A percentile compares a stretch with the other conserved stretches of the same genome.
Conservation (phyloP, 192 early-diverging fungal genomes). For the Umbelopsis isabellina region DNA sequence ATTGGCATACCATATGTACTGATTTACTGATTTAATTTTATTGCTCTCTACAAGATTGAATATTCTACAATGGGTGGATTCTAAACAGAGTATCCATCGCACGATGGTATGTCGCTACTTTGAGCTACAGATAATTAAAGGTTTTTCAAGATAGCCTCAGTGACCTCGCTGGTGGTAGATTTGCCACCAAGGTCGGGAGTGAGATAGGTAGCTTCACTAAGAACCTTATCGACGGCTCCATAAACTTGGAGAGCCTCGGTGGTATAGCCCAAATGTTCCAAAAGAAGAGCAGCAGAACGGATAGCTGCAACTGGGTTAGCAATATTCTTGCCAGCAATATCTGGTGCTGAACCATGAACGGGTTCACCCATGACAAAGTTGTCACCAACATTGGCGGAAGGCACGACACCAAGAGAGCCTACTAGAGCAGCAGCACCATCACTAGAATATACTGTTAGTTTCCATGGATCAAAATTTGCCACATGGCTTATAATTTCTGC, state of each 20-base stretch:
- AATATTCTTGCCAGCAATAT: slow-evolving; percentile 96
- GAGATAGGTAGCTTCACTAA: slow-evolving; percentile 60
- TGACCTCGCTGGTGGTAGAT: slow-evolving; percentile 82
- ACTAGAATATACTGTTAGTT: slow-evolving; percentile 28
- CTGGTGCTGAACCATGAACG: slow-evolving; percentile 88
- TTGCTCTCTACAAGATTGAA: slow-evolving; percentile 14
- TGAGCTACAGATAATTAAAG: slow-evolving; percentile 41
- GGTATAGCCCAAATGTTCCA: slow-evolving; percentile 82
- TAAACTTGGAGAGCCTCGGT: slow-evolving; percentile 79
- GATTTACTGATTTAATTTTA: neutral
- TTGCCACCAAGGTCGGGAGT: slow-evolving; percentile 93
- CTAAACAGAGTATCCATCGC: neutral
- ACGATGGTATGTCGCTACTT: neutral
- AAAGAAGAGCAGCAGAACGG: slow-evolving; percentile 89
- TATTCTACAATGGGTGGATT: slow-evolving; percentile 20
- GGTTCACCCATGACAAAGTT: slow-evolving; percentile 96
- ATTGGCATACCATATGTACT: no score
- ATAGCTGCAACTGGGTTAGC: slow-evolving; percentile 97
- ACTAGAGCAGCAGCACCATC: slow-evolving; percentile 97
- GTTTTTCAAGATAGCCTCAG: slow-evolving; percentile 76
- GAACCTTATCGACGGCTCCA: slow-evolving; percentile 81
- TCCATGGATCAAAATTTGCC: no score
- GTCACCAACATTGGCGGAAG: slow-evolving; percentile 96
- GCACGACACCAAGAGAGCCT: slow-evolving; percentile 93
- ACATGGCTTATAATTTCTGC: neutral